Evolutionary conservation across 208 protist genomes (phyloP).

Genomic region (Trypanosoma cruzi): DNA sequence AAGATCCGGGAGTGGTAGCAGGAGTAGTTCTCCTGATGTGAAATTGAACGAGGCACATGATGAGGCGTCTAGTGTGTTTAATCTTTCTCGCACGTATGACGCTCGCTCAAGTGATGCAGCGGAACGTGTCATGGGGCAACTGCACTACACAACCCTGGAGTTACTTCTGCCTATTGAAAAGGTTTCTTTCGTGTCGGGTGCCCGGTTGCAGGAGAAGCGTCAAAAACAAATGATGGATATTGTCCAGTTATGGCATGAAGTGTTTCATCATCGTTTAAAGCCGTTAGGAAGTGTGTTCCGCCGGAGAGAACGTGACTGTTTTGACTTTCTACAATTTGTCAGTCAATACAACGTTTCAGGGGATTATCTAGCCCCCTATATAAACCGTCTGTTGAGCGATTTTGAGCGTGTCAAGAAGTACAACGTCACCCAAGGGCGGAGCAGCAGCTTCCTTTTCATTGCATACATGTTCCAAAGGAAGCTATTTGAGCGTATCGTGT

Average conservation of each 20-base stretch:
- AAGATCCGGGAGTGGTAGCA: not conserved
- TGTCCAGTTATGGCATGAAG: constrained; percentile 33
- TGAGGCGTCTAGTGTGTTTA: not conserved
- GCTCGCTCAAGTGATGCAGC: not conserved
- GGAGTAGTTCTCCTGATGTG: not conserved
- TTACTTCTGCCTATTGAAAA: not conserved
- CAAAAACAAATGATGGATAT: constrained; percentile 11
- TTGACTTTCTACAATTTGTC: constrained; percentile 34
- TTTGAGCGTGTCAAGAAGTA: constrained; percentile 36
- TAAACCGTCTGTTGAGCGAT: constrained; percentile 37
- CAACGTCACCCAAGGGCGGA: constrained; percentile 14
- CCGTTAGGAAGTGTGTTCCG: constrained; percentile 32
- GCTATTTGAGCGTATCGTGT: constrained; percentile 33
- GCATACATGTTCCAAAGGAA: constrained; percentile 32
- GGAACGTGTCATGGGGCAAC: constrained; percentile 9
- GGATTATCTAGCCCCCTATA: constrained; percentile 28
- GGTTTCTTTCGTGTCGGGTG: too few species aligned
- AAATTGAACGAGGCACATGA: not conserved
- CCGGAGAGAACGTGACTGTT: constrained; percentile 26
- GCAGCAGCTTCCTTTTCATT: constrained; percentile 27
- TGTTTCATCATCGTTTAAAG: constrained; percentile 35
- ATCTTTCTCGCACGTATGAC: constrained; percentile 11
- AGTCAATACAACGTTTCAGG: constrained; percentile 30
- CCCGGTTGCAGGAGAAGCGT: not conserved
- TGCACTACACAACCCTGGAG: constrained; percentile 1